A percentile compares a stretch with the other conserved stretches of the same genome.
These are phyloP conservation scores for Coriolopsis trogii DNA, from an alignment of 1,284 basidiomycete species.

Conservation along the genomic window DNA sequence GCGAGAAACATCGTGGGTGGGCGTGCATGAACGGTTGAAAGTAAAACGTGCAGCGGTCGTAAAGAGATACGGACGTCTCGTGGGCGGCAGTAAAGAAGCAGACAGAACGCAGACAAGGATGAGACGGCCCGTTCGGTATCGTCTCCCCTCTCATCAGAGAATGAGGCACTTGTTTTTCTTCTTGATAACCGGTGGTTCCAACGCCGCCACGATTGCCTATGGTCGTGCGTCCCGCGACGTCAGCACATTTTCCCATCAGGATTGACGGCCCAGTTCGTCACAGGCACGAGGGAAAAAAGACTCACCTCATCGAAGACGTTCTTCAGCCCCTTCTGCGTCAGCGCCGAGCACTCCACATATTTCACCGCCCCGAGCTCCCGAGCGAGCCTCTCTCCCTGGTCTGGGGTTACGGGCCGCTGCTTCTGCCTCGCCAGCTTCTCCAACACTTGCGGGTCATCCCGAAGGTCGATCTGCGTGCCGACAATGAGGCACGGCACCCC, in stretches of 20 bases:
- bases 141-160: constrained; percentile 54
- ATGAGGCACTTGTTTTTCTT: constrained; percentile 85
- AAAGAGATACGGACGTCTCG: constrained; percentile 16
- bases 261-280: not conserved
- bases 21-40: constrained; percentile 21
- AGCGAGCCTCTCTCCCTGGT: constrained; percentile 92
- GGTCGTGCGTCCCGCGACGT: not conserved
- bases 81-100: constrained; percentile 2
- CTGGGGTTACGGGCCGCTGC: constrained; percentile 88
- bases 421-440: constrained; percentile 97
- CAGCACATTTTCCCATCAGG: not conserved
- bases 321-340: constrained; percentile 99
- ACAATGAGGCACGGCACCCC: constrained; percentile 99
- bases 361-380: constrained; percentile 97
- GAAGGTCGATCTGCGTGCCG: constrained; percentile 97
- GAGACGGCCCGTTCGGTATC: constrained; percentile 6
- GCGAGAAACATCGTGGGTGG: constrained; percentile 31
- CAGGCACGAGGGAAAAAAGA: constrained; percentile 22
- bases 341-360: constrained; percentile 98
- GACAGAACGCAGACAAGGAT: constrained; percentile 8
- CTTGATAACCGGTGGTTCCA: constrained; percentile 94
- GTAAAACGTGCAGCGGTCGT: constrained; percentile 26
- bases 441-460: constrained; percentile 90
- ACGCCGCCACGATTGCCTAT: constrained; percentile 96
- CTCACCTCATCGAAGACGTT: constrained; percentile 99